A percentile compares a stretch with the other conserved stretches of the same genome.
These are phyloP conservation scores for Epichloe bromicola DNA, from an alignment of 2,329 filamentous ascomycete species.

Conservation along the genomic window DNA sequence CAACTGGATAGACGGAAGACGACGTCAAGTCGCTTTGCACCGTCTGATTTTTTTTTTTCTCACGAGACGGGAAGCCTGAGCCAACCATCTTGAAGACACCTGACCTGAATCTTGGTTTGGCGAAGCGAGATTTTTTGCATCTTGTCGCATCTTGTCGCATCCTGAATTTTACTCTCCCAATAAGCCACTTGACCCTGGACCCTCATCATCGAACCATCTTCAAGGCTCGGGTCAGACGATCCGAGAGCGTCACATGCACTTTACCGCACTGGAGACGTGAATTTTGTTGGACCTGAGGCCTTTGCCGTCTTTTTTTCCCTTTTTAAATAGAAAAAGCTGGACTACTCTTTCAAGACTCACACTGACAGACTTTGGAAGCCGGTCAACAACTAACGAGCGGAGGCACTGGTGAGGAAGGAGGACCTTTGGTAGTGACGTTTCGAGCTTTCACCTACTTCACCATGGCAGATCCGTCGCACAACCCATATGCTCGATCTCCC, in stretches of 20 bases:
- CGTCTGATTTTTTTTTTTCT: conserved; percentile 5
- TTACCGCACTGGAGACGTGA: not conserved
- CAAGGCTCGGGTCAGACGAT: not conserved
- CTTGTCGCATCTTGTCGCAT: conserved; percentile 6
- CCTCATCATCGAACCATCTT: not conserved
- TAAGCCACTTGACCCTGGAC: not conserved
- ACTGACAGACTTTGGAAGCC: not conserved
- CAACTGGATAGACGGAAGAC: conserved; percentile 11
- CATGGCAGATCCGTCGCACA: conserved; percentile 44
- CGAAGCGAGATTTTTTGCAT: conserved; percentile 10
- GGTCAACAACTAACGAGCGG: not conserved
- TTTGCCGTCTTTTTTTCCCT: not conserved
- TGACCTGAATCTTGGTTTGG: conserved; percentile 1
- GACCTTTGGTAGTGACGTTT: not conserved
- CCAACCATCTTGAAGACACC: conserved; percentile 3
- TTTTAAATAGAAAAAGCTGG: not conserved
- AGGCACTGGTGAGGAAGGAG: not conserved
- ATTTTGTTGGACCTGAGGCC: not conserved
- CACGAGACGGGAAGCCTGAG: conserved; percentile 3
- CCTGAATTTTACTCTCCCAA: conserved; percentile 1
- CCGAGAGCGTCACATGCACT: conserved; percentile 1
- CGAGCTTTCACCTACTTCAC: conserved; percentile 8
- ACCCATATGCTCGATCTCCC: conserved; percentile 46
- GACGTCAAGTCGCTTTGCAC: conserved; percentile 8
- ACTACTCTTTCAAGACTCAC: not conserved